Conservation (phyloP, 208 protist species). For the Entamoeba invadens region DNA sequence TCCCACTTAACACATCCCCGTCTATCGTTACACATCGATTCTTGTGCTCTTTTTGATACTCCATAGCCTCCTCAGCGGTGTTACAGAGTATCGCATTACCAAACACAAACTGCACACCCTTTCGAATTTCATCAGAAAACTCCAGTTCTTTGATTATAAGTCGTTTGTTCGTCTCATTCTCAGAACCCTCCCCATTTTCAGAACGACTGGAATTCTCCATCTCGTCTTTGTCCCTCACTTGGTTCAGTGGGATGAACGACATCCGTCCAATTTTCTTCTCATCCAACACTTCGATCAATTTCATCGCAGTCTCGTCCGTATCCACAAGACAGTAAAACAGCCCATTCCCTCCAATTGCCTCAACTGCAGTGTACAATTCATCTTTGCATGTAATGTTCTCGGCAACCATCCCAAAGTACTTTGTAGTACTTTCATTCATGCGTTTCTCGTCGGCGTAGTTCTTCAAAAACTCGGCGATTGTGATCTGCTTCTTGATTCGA, state of each 20-base stretch:
- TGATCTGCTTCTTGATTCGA: neutral
- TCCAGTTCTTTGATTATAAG: constrained; percentile 57
- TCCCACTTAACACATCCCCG: constrained; percentile 47
- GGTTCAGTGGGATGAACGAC: constrained; percentile 85
- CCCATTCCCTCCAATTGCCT: constrained; percentile 23
- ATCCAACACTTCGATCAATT: constrained; percentile 71
- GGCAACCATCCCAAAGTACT: neutral
- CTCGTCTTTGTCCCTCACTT: constrained; percentile 25
- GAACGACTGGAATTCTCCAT: no score
- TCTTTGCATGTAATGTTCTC: neutral
- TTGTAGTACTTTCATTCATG: neutral
- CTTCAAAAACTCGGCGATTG: neutral
- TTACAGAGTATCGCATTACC: constrained; percentile 64
- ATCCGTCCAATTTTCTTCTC: constrained; percentile 63
- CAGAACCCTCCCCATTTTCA: no score
- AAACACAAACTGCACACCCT: constrained; percentile 67
- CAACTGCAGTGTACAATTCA: neutral
- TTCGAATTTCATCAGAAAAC: constrained; percentile 53
- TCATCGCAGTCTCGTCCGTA: constrained; percentile 63
- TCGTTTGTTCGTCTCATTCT: constrained; percentile 47
- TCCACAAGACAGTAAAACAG: constrained; percentile 93
- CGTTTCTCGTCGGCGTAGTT: neutral
- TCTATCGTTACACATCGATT: constrained; percentile 74
- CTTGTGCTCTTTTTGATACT: constrained; percentile 48
- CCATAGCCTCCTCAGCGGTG: constrained; percentile 57